A percentile compares a stretch with the other conserved stretches of the same genome.
phyloP scores from a whole-genome alignment of 257 asterid genomes.

The Cruciata laevipes region DNA sequence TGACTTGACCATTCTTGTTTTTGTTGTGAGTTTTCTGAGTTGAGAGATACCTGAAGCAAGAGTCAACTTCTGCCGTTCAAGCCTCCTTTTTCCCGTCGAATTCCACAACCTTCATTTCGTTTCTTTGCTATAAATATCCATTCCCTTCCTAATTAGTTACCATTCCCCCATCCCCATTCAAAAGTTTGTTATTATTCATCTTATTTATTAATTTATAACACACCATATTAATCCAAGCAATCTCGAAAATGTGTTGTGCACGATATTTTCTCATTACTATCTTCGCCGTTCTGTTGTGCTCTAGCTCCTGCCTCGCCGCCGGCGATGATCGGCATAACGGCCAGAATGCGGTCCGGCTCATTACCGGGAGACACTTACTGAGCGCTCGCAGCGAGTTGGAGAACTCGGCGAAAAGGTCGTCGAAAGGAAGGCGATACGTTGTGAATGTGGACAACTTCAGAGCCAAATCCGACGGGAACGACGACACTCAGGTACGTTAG shows the following conservation, averaged over 20 bases:
- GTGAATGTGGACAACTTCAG: conserved; percentile 59
- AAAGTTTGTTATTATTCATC: background rate
- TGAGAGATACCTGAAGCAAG: conserved; percentile 24
- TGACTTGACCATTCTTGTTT: background rate
- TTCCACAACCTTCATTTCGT: background rate
- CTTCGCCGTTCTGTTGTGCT: conserved; percentile 27
- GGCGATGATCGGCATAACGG: background rate
- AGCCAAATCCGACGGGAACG: conserved; percentile 62
- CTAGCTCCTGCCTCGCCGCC: conserved; percentile 15
- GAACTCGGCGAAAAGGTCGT: background rate
- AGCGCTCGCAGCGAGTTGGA: background rate
- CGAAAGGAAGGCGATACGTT: conserved; percentile 2
- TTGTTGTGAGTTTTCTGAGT: background rate
- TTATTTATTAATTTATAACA: background rate
- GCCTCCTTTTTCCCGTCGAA: conserved; percentile 8
- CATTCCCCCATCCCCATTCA: conserved; percentile 2
- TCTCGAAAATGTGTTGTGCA: conserved; percentile 24
- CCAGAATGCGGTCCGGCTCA: background rate
- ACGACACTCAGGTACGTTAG: conserved; percentile 52
- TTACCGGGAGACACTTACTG: background rate
- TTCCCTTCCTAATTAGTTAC: background rate
- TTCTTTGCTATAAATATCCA: conserved; percentile 5
- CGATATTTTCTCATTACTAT: conserved; percentile 18
- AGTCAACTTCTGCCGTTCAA: conserved; percentile 15
- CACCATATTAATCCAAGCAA: background rate